Evolutionary conservation across 2,329 filamentous ascomycete species (phyloP), one percentile per base, ranked within the genome.

Genomic region (Verticillium dahliae): DNA sequence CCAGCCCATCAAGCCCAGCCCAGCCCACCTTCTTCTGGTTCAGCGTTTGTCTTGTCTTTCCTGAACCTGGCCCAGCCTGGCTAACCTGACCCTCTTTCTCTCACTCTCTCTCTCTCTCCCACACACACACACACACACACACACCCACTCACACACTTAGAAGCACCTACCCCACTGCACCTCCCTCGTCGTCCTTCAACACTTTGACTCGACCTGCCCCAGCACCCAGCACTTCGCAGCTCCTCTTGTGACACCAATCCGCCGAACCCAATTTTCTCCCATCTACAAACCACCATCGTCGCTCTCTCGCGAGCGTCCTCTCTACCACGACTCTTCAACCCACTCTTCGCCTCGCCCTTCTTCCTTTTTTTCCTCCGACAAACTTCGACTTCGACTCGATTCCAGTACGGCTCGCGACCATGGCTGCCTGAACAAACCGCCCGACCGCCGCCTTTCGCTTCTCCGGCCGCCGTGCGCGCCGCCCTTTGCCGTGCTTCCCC

Each of bases 391-490:
- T 9, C 50, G 27, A 35, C 37, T n/a, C 50, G 14, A 41, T n/a
- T 35, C 27, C 27, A 9, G 6, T 18, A 33, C 33, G 7, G 31
- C 10, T 54, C 18, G 45, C 18, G 27, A 60, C 45, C 13, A 65
- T 65, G 62, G 54, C 59, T 33, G 60, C 57, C 61, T 65, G 38
- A 61, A 57, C 13, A 34, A 39, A 22, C 45, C 18, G 18, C 45
- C 45, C 3, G 45, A 52, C 45, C 18, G 45, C 13, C 18, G 45
- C 45, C 18, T 52, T 52, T 52, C 31, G 56, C 55, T 58, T 59
- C 37, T 58, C 35, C 55, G 64, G 60, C 64, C 60, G 61, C 59
- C 64, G 59, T 59, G 62, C 63, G 63, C 64, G 62, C 63, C 63
- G 56, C 62, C 56, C 57, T 55, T 35, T 58, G 33, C n/a, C 62